Evolutionary conservation across 2,329 filamentous ascomycete genomes (phyloP).

Genomic region (Claviceps sp.): DNA sequence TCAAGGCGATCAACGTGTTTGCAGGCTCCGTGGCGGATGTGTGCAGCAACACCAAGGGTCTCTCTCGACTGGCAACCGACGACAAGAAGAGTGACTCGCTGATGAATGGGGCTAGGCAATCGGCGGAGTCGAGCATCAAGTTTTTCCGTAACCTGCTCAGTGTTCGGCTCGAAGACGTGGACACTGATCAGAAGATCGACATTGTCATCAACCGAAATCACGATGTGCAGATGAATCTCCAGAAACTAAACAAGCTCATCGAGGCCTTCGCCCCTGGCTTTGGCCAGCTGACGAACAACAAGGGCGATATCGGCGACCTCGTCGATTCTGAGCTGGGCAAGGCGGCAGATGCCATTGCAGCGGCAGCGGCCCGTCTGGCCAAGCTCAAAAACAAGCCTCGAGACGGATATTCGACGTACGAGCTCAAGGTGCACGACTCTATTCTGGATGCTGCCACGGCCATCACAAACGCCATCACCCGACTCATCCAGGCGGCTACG

Average conservation of each 20-base stretch:
- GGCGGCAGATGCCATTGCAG: slow-evolving; percentile 89
- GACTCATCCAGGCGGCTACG: slow-evolving; percentile 89
- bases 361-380: slow-evolving; percentile 73
- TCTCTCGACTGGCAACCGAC: slow-evolving; percentile 83
- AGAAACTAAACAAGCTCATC: slow-evolving; percentile 84
- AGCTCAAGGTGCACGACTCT: slow-evolving; percentile 88
- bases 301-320: slow-evolving; percentile 81
- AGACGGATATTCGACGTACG: slow-evolving; percentile 89
- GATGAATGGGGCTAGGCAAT: slow-evolving; percentile 67
- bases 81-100: slow-evolving; percentile 88
- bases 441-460: slow-evolving; percentile 88
- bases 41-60: slow-evolving; percentile 89
- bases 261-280: slow-evolving; percentile 85
- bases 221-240: slow-evolving; percentile 86
- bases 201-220: slow-evolving; percentile 97
- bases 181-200: slow-evolving; percentile 84
- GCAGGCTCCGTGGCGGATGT: slow-evolving; percentile 85
- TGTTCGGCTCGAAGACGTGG: slow-evolving; percentile 82
- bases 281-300: slow-evolving; percentile 61
- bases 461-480: slow-evolving; percentile 85
- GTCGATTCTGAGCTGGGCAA: slow-evolving; percentile 87
- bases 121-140: slow-evolving; percentile 75
- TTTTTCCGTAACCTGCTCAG: slow-evolving; percentile 94
- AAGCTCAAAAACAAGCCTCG: slow-evolving; percentile 95
- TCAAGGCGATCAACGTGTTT: slow-evolving; percentile 84